These are phyloP conservation scores for Apiotrichum gracile DNA, from an alignment of 1,284 basidiomycete genomes.

Conservation along the genomic window DNA sequence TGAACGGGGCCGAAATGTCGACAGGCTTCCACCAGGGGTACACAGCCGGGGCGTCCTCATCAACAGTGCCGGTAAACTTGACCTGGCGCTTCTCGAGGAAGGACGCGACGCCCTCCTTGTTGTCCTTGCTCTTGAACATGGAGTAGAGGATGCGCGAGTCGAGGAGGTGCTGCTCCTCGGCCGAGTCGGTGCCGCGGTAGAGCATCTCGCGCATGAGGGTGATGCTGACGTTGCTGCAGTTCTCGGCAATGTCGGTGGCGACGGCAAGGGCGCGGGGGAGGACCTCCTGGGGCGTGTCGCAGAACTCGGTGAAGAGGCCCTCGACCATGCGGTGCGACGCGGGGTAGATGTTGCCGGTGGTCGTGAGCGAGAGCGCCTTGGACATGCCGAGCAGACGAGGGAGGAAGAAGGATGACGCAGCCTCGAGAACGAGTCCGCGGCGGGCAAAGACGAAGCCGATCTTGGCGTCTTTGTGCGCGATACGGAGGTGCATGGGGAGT, in stretches of 20 bases:
- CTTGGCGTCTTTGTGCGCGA: conserved; percentile 15
- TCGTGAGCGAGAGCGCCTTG: conserved; percentile 6
- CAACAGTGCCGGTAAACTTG: conserved; percentile 12
- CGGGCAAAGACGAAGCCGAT: conserved; percentile 16
- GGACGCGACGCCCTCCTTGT: conserved; percentile 16
- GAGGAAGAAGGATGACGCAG: conserved; percentile 15
- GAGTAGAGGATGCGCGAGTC: conserved; percentile 12
- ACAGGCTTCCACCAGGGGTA: conserved; percentile 15
- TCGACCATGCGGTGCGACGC: conserved; percentile 5
- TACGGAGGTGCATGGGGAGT: conserved; percentile 15
- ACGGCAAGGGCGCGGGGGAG: conserved; percentile 13
- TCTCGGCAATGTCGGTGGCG: conserved; percentile 7
- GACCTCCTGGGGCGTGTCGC: conserved; percentile 7
- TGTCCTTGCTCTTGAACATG: conserved; percentile 6
- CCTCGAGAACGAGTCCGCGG: conserved; percentile 17
- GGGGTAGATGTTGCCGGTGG: conserved; percentile 10
- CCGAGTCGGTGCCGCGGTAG: conserved; percentile 4
- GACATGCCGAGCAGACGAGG: conserved; percentile 10
- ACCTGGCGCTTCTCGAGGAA: conserved; percentile 15
- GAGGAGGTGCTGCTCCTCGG: conserved; percentile 20
- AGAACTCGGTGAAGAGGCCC: conserved; percentile 14
- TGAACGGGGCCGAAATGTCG: background rate
- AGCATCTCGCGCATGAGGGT: conserved; percentile 13
- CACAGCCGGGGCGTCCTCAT: conserved; percentile 2
- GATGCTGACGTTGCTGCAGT: conserved; percentile 5